These are phyloP conservation scores for Dissophora ornata DNA, from an alignment of 192 early-diverging fungal species.

Conservation along the genomic window DNA sequence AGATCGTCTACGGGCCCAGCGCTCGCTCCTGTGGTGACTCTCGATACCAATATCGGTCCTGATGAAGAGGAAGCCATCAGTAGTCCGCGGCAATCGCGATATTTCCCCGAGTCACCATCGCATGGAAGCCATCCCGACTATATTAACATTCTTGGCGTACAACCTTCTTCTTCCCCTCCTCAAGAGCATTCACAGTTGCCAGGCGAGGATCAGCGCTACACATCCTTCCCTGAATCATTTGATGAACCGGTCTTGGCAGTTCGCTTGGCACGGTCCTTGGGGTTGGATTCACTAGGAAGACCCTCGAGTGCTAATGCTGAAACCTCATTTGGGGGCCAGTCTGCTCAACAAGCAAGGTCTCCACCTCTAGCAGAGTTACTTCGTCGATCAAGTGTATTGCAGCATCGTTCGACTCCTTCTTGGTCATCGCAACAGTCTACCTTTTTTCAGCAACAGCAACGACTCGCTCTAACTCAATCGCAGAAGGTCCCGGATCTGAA, in stretches of 20 bases:
- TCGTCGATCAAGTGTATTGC: too few relatives aligned
- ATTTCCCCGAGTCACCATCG: too few relatives aligned
- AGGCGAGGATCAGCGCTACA: conserved; percentile 24
- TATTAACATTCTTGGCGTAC: background rate
- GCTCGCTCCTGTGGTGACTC: conserved; percentile 20
- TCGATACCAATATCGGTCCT: background rate
- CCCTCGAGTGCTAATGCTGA: background rate
- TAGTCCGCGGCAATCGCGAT: too few relatives aligned
- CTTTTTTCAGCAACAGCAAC: conserved; percentile 25
- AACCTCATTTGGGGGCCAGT: background rate
- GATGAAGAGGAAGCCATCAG: background rate
- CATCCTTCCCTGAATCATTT: conserved; percentile 37
- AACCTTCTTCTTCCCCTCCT: too few relatives aligned
- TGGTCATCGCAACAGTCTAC: conserved; percentile 49
- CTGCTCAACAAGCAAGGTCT: too few relatives aligned
- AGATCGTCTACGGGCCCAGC: conserved; percentile 17
- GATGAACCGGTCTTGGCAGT: conserved; percentile 25
- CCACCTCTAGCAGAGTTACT: too few relatives aligned
- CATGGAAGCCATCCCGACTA: too few relatives aligned
- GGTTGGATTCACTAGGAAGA: conserved; percentile 21
- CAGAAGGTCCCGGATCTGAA: background rate
- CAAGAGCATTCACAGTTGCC: background rate
- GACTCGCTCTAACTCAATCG: too few relatives aligned
- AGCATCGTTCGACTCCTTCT: conserved; percentile 26
- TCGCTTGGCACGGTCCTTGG: conserved; percentile 29